phyloP scores from a whole-genome alignment of 2,329 filamentous ascomycete species.

The Neopestalotiopsis sp. region DNA sequence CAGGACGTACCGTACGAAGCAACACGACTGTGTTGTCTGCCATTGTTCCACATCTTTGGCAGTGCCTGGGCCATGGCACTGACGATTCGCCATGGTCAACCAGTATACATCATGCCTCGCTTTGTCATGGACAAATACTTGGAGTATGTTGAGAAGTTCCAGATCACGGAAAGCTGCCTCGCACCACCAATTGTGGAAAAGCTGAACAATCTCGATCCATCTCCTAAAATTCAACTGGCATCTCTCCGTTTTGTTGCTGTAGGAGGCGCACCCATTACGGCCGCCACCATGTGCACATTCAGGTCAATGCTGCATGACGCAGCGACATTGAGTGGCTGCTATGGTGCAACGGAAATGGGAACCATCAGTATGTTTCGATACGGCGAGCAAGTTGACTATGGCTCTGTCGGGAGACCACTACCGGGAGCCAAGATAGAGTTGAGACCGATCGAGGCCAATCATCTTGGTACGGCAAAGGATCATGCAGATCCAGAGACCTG shows the following conservation, averaged over 20 bases:
- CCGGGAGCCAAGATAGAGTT: conserved; percentile 39
- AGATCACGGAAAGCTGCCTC: conserved; percentile 54
- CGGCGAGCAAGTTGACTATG: conserved; percentile 45
- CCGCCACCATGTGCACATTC: conserved; percentile 44
- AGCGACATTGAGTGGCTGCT: conserved; percentile 52
- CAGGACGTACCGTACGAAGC: conserved; percentile 39
- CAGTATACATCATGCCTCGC: conserved; percentile 52
- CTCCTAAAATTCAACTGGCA: conserved; percentile 37
- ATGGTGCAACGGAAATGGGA: conserved; percentile 62
- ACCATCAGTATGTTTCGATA: conserved; percentile 46
- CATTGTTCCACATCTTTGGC: conserved; percentile 60
- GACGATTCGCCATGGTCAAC: conserved; percentile 49
- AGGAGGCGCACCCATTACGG: conserved; percentile 55
- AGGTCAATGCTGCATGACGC: conserved; percentile 44
- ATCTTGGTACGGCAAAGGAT: background rate
- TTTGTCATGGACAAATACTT: conserved; percentile 48
- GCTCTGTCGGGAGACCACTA: conserved; percentile 52
- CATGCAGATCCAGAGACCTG: background rate
- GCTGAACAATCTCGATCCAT: conserved; percentile 37
- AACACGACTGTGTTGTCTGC: conserved; percentile 52
- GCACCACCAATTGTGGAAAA: conserved; percentile 50
- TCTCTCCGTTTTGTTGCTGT: conserved; percentile 50
- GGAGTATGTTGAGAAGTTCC: conserved; percentile 42
- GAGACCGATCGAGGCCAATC: background rate
- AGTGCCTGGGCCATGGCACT: conserved; percentile 51